A percentile compares a stretch with the other conserved stretches of the same genome.
These are phyloP conservation scores for Pholiota microspora DNA, from an alignment of 768 basidiomycete species.

Conservation along the genomic window DNA sequence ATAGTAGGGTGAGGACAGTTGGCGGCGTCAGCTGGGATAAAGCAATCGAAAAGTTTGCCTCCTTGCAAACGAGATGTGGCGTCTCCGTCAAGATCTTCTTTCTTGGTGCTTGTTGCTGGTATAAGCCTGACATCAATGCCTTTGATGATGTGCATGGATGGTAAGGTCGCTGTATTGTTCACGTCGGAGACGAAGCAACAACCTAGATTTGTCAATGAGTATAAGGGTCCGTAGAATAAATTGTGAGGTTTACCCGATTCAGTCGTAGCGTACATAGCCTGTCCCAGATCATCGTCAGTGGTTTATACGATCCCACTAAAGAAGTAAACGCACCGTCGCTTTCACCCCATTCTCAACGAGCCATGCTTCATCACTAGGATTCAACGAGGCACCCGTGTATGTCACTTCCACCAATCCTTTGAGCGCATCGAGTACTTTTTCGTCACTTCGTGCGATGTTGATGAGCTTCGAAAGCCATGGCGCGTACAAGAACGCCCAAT, in stretches of 20 bases:
- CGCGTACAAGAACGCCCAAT: conserved; percentile 18
- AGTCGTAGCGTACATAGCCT: conserved; percentile 9
- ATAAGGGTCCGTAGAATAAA: not conserved
- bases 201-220: not conserved
- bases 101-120: conserved; percentile 13
- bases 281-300: not conserved
- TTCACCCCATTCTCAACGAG: conserved; percentile 9
- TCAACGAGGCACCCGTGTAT: conserved; percentile 21
- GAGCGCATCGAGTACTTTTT: conserved; percentile 11
- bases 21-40: conserved; percentile 52
- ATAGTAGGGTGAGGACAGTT: conserved; percentile 59
- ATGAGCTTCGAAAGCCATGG: conserved; percentile 20
- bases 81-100: conserved; percentile 29
- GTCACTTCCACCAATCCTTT: conserved; percentile 16
- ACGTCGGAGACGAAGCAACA: conserved; percentile 9
- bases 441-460: conserved; percentile 10
- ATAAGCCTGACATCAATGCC: conserved; percentile 26
- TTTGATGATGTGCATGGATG: conserved; percentile 12
- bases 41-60: conserved; percentile 46
- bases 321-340: not conserved
- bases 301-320: not conserved
- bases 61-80: conserved; percentile 36
- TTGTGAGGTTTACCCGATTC: not conserved
- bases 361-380: conserved; percentile 14
- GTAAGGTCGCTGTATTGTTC: not conserved